These are phyloP conservation scores for Verticillium isaacii DNA, from an alignment of 2,329 filamentous ascomycete genomes.

Conservation along the genomic window DNA sequence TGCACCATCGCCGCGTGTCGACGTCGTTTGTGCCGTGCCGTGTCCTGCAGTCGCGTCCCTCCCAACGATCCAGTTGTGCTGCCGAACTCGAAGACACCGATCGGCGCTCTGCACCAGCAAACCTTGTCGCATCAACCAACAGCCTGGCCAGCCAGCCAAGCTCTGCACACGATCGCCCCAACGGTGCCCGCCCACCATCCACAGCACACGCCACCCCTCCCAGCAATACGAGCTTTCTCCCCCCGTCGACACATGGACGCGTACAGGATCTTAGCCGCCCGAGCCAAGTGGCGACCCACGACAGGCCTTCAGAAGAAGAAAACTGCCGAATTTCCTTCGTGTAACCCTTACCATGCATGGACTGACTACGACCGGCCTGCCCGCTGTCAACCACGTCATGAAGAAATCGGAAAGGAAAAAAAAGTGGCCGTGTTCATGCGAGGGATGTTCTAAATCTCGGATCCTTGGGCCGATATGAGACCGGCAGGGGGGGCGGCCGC, in stretches of 20 bases:
- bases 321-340: neutral
- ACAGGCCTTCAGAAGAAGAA: neutral
- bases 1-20: neutral
- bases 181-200: neutral
- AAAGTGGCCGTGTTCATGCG: neutral
- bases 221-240: neutral
- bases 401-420: neutral
- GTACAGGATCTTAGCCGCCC: neutral
- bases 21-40: neutral
- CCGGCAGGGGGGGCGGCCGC: neutral
- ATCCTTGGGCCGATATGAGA: neutral
- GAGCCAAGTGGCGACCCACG: neutral
- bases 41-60: neutral
- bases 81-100: neutral
- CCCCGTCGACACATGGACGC: neutral
- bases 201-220: neutral
- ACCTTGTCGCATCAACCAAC: neutral
- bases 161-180: neutral
- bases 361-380: neutral
- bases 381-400: neutral
- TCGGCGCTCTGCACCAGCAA: neutral
- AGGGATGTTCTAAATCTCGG: neutral
- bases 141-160: neutral
- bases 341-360: neutral
- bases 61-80: neutral